Base-by-base conservation (phyloP, 2,329 filamentous ascomycete species). In the Pezicula rhizophila region DNA sequence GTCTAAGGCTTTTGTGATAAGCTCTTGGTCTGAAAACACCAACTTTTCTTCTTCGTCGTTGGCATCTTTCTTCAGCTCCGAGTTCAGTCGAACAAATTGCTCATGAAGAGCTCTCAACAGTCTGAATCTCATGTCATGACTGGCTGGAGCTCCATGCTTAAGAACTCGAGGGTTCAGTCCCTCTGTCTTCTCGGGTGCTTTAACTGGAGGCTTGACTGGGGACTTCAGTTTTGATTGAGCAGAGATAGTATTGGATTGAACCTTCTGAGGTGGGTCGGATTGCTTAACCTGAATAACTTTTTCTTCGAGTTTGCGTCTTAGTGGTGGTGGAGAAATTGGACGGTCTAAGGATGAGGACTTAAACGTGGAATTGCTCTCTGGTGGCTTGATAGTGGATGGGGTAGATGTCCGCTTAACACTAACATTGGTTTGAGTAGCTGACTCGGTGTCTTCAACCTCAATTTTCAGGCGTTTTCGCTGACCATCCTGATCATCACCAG, bases 1-100 rank as follows among this genome's bases (percentile, higher is more conserved):
- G 56, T 92, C 85, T 1, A 92, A 70, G 0, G 82, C 80, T 52
- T 80, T 72, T 56, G 77, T 79, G 52, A 90, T 85, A 18, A 91
- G 72, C 41, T 84, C 78, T 60, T 88, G 81, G 1, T 80, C 73
- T 1, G 77, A 78, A 42, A 89, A 65, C 14, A 82, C 60, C 2
- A 87, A 69, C n/a, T 71, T 68, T 38, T 73, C 69, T 17, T 78
- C 76, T 6, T 74, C 67, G 11, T 72, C 66, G 28, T 73, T 75
- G 25, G 68, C 68, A 39, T 72, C 71, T 48, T 77, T 80, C 43
- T 71, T 71, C 2, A 87, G 65, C 55, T 81, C 78, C 12, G 74
- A 69, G 60, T 92, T 90, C 8, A 91, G 74, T 4, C 83, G 76
- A n/a, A 68, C 66, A 62, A 85, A 80, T 55, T 87, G 78, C 11